These are phyloP conservation scores for Penicillium turbatum DNA, from an alignment of 495 filamentous ascomycete genomes.

Conservation along the genomic window DNA sequence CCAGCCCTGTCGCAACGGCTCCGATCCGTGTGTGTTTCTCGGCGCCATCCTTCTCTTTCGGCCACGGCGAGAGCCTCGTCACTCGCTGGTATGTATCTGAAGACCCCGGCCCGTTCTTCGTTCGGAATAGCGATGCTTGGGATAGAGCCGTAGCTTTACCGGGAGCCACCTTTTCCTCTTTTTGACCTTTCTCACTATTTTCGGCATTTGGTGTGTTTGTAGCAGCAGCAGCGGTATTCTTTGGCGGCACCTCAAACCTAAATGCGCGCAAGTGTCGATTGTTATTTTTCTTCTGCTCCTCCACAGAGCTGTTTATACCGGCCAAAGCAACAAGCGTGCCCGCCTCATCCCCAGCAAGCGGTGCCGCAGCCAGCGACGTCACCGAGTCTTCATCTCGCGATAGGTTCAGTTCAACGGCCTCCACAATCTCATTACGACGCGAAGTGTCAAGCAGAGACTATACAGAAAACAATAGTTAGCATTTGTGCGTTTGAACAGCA, in stretches of 20 bases:
- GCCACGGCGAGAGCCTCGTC: conserved; percentile 63
- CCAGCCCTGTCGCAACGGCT: conserved; percentile 69
- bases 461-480: conserved; percentile 1
- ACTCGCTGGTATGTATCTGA: conserved; percentile 75
- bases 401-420: conserved; percentile 71
- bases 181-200: conserved; percentile 15
- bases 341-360: conserved; percentile 41
- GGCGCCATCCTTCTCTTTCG: conserved; percentile 32
- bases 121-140: conserved; percentile 60
- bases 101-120: conserved; percentile 36
- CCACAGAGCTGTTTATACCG: conserved; percentile 80
- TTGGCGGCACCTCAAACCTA: conserved; percentile 49
- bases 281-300: conserved; percentile 64
- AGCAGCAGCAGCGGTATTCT: conserved; percentile 5
- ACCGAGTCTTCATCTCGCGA: conserved; percentile 89
- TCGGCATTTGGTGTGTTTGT: conserved; percentile 7
- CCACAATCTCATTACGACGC: conserved; percentile 56
- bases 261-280: conserved; percentile 91
- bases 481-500: neutral
- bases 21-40: conserved; percentile 51
- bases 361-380: conserved; percentile 68
- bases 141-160: conserved; percentile 52
- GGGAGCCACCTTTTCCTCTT: conserved; percentile 19
- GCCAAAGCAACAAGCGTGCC: conserved; percentile 61
- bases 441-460: conserved; percentile 68